phyloP scores from a whole-genome alignment of 2,329 filamentous ascomycete species.

The Colletotrichum sp. region DNA sequence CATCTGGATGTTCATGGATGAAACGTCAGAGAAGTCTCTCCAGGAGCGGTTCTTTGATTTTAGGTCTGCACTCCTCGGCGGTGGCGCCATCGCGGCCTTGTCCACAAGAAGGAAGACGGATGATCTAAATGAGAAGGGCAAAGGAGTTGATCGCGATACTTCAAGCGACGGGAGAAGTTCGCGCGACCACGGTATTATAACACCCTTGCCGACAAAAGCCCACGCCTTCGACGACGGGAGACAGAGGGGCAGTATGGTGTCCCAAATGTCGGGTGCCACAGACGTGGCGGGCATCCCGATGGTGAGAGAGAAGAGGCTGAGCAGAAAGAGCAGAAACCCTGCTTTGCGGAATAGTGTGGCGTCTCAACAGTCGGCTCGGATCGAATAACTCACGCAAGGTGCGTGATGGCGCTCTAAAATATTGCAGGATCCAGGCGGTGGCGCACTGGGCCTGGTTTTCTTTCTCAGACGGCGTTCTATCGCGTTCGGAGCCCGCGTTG shows the following conservation, averaged over 20 bases:
- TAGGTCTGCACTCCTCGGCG: slow-evolving; percentile 5
- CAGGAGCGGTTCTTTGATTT: slow-evolving; percentile 36
- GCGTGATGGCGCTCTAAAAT: not conserved
- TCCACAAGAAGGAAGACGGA: not conserved
- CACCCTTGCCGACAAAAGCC: not conserved
- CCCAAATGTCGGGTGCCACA: slow-evolving; percentile 4
- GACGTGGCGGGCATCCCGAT: not conserved
- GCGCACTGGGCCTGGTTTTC: not conserved
- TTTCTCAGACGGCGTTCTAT: not conserved
- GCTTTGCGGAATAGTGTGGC: slow-evolving; percentile 10
- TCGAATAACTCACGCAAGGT: not conserved
- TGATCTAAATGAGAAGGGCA: slow-evolving; percentile 20
- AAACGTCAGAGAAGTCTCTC: slow-evolving; percentile 40
- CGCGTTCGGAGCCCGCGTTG: not conserved
- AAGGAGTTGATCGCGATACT: not conserved
- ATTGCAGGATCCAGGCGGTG: not conserved
- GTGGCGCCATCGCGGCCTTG: slow-evolving; percentile 4
- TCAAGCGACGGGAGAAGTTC: slow-evolving; percentile 8
- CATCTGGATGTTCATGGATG: slow-evolving; percentile 54
- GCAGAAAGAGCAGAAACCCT: not conserved
- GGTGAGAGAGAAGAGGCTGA: slow-evolving; percentile 14
- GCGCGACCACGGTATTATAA: not conserved
- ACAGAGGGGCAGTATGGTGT: not conserved
- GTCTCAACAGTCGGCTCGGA: slow-evolving; percentile 14
- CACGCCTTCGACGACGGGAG: not conserved